Conservation (phyloP, 1,139 yeast genomes). For the Diutina mesorugosa region DNA sequence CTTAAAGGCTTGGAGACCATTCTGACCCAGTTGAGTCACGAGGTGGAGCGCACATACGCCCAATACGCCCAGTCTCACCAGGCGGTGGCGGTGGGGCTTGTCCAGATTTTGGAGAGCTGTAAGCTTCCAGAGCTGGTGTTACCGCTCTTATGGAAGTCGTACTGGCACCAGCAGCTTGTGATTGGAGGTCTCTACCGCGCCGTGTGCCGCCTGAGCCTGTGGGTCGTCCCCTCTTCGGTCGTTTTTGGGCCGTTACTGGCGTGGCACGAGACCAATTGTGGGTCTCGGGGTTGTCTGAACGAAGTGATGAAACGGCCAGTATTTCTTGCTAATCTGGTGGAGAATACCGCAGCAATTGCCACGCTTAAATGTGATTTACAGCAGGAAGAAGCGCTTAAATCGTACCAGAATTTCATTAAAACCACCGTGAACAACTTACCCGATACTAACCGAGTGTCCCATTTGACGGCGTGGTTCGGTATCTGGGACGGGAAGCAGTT, state of each 20-base stretch:
- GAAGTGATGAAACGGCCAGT: slow-evolving; percentile 10
- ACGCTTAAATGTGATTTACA: slow-evolving; percentile 8
- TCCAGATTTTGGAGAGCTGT: slow-evolving; percentile 2
- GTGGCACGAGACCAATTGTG: slow-evolving; percentile 12
- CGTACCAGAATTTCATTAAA: not conserved
- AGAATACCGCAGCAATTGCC: slow-evolving; percentile 9
- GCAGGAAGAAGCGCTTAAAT: not conserved
- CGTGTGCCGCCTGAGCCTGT: slow-evolving; percentile 14
- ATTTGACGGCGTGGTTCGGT: slow-evolving; percentile 11
- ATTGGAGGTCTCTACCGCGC: slow-evolving; percentile 17
- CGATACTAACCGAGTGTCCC: slow-evolving; percentile 6
- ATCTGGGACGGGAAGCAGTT: slow-evolving; percentile 23
- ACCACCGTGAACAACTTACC: slow-evolving; percentile 6
- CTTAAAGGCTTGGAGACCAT: slow-evolving; percentile 3
- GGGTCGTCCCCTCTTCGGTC: slow-evolving; percentile 15
- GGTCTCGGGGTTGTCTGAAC: slow-evolving; percentile 15
- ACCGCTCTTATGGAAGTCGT: slow-evolving; percentile 3
- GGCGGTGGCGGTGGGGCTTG: slow-evolving; percentile 3
- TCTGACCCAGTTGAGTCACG: slow-evolving; percentile 6
- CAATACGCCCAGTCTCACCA: slow-evolving; percentile 11
- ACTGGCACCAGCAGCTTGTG: slow-evolving; percentile 17
- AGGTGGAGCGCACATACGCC: slow-evolving; percentile 13
- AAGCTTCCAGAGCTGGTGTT: not conserved
- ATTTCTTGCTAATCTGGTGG: slow-evolving; percentile 17
- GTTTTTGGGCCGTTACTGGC: slow-evolving; percentile 3